Base-by-base conservation (phyloP, 129 eudicot genomes). In the Tanacetum coccineum region DNA sequence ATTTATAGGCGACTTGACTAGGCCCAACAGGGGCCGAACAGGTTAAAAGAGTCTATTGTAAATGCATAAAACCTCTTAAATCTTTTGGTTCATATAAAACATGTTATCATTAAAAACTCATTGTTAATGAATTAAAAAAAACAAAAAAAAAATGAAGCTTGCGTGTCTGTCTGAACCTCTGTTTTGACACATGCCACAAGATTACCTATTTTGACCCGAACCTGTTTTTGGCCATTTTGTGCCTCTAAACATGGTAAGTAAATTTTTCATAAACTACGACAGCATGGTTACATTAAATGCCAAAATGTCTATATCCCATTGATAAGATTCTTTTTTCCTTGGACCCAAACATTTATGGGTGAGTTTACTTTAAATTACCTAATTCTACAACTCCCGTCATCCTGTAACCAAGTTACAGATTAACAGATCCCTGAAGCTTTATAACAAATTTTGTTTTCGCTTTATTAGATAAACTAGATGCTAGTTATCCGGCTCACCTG, bases 401-500 rank as follows among this genome's bases (percentile, higher is more conserved):
- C 30, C 52, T 36, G 42, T 74, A 59, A 66, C 62, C 19, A 65
- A 66, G 79, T 66, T 66, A 66, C 73, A 49, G 21, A 67, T 19
- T 18, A 66, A 68, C 57, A 48, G 20, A 46, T 44, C 48, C 51
- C 15, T n/a, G 50, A 56, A 28, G 13, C 46, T 55, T n/a, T 70
- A 70, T 70, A 20, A 66, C 13, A 44, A 28, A 65, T 65, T 63
- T 39, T 54, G 44, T 55, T 68, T 40, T 55, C 0, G 39, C 46
- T 44, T 70, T 42, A 57, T 22, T 42, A 70, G 26, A 69, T 22
- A 56, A 9, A 40, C n/a, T 47, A 82, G 74, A 67, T 78, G 68
- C 82, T 78, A 76, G 77, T 74, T 78, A 53, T 83, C 84, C 6
- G 87, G 81, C 72, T 86, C 97, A 67, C 78, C 78, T 8, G 89